Percentiles rank a stretch among this genome's conserved stretches.
These are phyloP conservation scores for Purshia tridentata DNA, from an alignment of 306 rosid species.

Conservation along the genomic window DNA sequence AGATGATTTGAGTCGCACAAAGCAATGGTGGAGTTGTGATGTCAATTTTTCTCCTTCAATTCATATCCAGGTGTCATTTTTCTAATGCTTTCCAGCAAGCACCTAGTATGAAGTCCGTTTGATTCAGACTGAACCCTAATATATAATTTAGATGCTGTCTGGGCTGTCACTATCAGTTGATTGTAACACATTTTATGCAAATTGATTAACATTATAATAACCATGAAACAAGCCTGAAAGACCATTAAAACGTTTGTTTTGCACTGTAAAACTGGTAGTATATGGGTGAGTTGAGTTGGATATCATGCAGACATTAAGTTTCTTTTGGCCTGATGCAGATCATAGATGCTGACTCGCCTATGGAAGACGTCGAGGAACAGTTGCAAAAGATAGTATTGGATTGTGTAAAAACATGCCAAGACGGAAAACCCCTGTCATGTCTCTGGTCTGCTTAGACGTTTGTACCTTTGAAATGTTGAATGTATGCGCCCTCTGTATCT, in stretches of 20 bases:
- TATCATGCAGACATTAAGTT: not conserved
- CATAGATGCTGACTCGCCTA: slow-evolving; percentile 67
- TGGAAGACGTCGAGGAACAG: slow-evolving; percentile 74
- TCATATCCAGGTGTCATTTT: too few relatives aligned
- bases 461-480: not conserved
- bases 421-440: slow-evolving; percentile 61
- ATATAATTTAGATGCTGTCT: not conserved
- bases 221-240: not conserved
- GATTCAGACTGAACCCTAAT: not conserved
- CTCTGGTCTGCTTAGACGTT: slow-evolving; percentile 45
- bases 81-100: not conserved
- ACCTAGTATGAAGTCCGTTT: not conserved
- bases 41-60: not conserved
- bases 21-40: not conserved
- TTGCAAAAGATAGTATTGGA: slow-evolving; percentile 53
- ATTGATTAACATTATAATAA: not conserved
- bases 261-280: not conserved
- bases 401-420: slow-evolving; percentile 51
- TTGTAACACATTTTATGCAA: not conserved
- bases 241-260: not conserved
- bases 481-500: not conserved
- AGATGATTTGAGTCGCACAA: not conserved
- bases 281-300: not conserved
- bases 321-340: slow-evolving; percentile 47
- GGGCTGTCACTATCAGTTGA: not conserved